Evolutionary conservation across 352 stramenopile genomes (phyloP), one percentile per base, ranked within the genome.

Genomic region (Phytopythium aichiense): DNA sequence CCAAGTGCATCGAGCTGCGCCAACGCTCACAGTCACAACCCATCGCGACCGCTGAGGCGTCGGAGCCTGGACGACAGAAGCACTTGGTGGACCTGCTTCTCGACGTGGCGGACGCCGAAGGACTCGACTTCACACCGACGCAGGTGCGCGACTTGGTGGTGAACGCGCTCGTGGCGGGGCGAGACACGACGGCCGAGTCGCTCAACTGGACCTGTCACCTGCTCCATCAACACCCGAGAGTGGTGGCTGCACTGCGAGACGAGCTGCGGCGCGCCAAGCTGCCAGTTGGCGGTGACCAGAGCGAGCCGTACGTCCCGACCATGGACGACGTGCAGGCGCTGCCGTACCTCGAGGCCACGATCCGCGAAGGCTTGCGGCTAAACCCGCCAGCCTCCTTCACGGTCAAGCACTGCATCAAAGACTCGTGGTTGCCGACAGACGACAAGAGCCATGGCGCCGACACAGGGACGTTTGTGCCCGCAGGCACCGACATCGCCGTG

Each of bases 121-220:
- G 59, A 3, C 48, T 69, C 30, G 51, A 58, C 2, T 63, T 83
- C 7, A 31, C 52, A 5, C 72, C 72, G 4, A 68, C 50, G 15
- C 78, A 79, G 22, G 63, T 92, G 42, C 76, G 76, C 22, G 80
- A 91, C 52, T 83, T 93, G 48, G 70, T 89, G 4, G 64, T 92
- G 7, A 84, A 71, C 20, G 78, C 87, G 11, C 52, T 91, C 9
- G 68, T 92, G 38, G 84, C 81, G 23, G 84, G 84, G 0, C 72
- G 80, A 51, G 83, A 93, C 68, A 91, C 84, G 1, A 88, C 84
- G 8, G 73, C 79, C 2, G 68, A 74, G 48, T 65, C 75, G 4
- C 22, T 90, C 58, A 78, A 65, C 22, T 90, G 80, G 81, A 56
- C 82, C 23, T 71, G 88, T 49, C 83, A 81, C 60, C 53, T 72